A percentile compares a stretch with the other conserved stretches of the same genome.
Conservation (phyloP, 78 protist genomes). For the Bigelowiella natans region DNA sequence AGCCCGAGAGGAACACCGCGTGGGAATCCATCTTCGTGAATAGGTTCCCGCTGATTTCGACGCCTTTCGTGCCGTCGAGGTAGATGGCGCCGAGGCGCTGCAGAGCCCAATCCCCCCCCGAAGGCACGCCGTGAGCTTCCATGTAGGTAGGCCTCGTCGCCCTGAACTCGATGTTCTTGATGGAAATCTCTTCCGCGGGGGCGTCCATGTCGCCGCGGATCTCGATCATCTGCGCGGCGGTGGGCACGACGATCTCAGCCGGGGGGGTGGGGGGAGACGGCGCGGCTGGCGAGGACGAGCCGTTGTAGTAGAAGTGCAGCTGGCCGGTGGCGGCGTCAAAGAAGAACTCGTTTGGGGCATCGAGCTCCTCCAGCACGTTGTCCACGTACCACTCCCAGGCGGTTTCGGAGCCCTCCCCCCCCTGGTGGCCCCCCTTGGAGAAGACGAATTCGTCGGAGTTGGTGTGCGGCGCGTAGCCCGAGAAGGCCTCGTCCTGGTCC, state of each 20-base stretch:
- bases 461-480: neutral
- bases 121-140: conserved; percentile 38
- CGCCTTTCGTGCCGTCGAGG: neutral
- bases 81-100: conserved; percentile 26
- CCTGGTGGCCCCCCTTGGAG: conserved; percentile 33
- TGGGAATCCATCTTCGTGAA: neutral
- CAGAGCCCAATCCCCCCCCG: conserved; percentile 49
- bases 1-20: neutral
- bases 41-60: neutral
- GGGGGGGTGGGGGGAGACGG: neutral
- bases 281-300: neutral
- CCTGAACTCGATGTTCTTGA: neutral
- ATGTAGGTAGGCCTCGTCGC: conserved; percentile 17
- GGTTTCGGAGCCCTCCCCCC: conserved; percentile 2
- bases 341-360: conserved; percentile 27
- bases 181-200: conserved; percentile 10
- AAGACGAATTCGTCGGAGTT: conserved; percentile 8
- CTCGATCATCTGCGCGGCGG: neutral
- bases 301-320: neutral
- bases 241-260: neutral
- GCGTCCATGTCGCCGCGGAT: neutral
- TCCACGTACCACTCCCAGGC: conserved; percentile 30
- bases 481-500: too few relatives aligned
- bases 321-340: neutral
- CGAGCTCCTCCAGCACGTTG: conserved; percentile 41